phyloP scores from a whole-genome alignment of 108 stramenopile species.

The Cylindrotheca fusiformis region DNA sequence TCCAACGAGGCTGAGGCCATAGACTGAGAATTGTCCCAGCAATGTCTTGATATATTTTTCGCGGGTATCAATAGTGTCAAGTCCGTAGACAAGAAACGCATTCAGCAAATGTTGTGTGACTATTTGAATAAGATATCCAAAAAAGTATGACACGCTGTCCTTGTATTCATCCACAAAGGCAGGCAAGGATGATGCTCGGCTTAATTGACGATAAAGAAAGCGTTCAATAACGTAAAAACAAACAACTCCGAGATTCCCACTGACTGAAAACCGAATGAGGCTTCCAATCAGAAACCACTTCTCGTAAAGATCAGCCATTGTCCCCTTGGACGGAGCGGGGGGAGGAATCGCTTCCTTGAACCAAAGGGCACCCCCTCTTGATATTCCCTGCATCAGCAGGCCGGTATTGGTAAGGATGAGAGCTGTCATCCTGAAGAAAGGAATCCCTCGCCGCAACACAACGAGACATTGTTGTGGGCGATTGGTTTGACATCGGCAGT shows the following conservation, averaged over 20 bases:
- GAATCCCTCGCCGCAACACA: no score
- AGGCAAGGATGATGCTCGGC: not conserved
- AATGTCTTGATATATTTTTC: conserved; percentile 32
- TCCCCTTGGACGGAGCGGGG: not conserved
- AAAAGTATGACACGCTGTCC: conserved; percentile 26
- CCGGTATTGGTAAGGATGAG: not conserved
- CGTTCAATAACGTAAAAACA: conserved; percentile 32
- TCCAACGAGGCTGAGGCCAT: conserved; percentile 21
- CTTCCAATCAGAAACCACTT: conserved; percentile 23
- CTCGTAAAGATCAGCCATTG: conserved; percentile 8
- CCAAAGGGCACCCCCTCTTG: not conserved
- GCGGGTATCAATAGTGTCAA: conserved; percentile 32
- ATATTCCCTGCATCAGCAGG: not conserved
- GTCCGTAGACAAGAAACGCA: conserved; percentile 40
- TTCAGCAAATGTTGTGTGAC: conserved; percentile 32
- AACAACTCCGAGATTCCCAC: conserved; percentile 38
- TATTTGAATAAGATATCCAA: conserved; percentile 31
- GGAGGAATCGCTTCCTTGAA: not conserved
- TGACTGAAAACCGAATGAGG: conserved; percentile 37
- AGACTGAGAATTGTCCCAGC: conserved; percentile 22
- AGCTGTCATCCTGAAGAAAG: no score
- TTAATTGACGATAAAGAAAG: conserved; percentile 5
- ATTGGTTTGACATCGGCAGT: no score
- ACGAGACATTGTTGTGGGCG: not conserved
- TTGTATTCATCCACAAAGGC: conserved; percentile 18